Evolutionary conservation across 305 asterid species (phyloP).

Genomic region (Fraxinus nigra): DNA sequence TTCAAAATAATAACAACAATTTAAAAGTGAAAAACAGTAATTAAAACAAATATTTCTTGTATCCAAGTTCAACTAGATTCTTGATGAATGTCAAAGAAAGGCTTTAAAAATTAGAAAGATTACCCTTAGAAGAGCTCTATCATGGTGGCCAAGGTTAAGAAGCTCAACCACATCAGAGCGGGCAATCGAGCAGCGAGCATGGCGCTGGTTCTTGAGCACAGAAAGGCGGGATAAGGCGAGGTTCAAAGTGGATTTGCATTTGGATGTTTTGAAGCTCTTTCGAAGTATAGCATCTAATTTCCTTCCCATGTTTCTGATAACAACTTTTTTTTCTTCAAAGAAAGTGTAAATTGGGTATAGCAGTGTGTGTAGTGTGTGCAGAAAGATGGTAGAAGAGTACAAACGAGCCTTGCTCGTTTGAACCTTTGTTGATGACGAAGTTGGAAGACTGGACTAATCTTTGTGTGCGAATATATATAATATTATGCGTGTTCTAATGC

Average conservation of each 20-base stretch:
- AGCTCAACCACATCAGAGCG: conserved; percentile 68
- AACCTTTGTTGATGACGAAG: conserved; percentile 42
- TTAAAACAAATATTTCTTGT: too few species aligned
- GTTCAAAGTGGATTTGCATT: conserved; percentile 45
- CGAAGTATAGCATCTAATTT: conserved; percentile 61
- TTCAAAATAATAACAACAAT: not conserved
- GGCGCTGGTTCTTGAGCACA: conserved; percentile 75
- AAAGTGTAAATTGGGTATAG: not conserved
- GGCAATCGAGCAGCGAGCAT: conserved; percentile 56
- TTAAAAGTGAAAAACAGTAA: not conserved
- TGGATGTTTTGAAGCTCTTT: conserved; percentile 36
- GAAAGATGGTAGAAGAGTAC: conserved; percentile 10
- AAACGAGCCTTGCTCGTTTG: conserved; percentile 35
- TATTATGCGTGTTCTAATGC: not conserved
- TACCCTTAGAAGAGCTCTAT: conserved; percentile 88
- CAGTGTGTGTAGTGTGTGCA: not conserved
- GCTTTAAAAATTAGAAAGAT: not conserved
- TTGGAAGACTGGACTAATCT: not conserved
- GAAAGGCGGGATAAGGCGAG: conserved; percentile 60
- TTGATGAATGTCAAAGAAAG: too few species aligned
- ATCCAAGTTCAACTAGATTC: not conserved
- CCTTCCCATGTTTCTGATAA: conserved; percentile 46
- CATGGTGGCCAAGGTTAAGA: conserved; percentile 50
- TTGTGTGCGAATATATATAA: not conserved
- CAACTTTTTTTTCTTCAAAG: not conserved